A percentile compares a stretch with the other conserved stretches of the same genome.
Conservation (phyloP, 169 alveolate species). For the Plasmodium gaboni region DNA sequence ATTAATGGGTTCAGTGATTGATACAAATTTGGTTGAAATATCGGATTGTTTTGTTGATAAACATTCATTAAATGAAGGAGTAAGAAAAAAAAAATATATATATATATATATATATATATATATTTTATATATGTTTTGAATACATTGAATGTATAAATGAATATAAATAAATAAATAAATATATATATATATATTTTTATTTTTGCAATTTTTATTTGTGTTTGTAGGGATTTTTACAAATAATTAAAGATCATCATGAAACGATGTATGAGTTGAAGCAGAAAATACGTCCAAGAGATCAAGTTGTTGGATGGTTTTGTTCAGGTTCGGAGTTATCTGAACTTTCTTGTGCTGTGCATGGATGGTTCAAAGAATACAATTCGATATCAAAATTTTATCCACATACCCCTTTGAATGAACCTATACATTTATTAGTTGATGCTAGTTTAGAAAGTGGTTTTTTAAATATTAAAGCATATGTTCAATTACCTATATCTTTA, state of each 20-base stretch:
- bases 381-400: conserved; percentile 91
- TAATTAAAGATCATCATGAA: conserved; percentile 93
- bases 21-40: conserved; percentile 90
- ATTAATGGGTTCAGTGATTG: conserved; percentile 89
- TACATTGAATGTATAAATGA: no score
- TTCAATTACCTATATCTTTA: conserved; percentile 86
- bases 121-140: no score
- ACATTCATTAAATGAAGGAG: conserved; percentile 93
- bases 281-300: conserved; percentile 90
- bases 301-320: conserved; percentile 94
- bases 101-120: neutral
- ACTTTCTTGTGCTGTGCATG: conserved; percentile 94
- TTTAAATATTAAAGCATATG: conserved; percentile 89
- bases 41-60: conserved; percentile 94
- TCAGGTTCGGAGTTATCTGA: conserved; percentile 93
- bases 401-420: conserved; percentile 91
- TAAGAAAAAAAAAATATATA: conserved; percentile 4
- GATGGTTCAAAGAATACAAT: conserved; percentile 92
- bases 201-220: neutral
- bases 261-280: conserved; percentile 92
- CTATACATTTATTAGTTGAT: conserved; percentile 93
- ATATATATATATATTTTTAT: neutral
- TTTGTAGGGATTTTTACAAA: conserved; percentile 90
- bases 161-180: no score
- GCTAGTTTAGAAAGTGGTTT: conserved; percentile 91